Percentiles rank a stretch among this genome's conserved stretches.
These are phyloP conservation scores for Aspergillus campestris DNA, from an alignment of 495 filamentous ascomycete species.

Conservation along the genomic window DNA sequence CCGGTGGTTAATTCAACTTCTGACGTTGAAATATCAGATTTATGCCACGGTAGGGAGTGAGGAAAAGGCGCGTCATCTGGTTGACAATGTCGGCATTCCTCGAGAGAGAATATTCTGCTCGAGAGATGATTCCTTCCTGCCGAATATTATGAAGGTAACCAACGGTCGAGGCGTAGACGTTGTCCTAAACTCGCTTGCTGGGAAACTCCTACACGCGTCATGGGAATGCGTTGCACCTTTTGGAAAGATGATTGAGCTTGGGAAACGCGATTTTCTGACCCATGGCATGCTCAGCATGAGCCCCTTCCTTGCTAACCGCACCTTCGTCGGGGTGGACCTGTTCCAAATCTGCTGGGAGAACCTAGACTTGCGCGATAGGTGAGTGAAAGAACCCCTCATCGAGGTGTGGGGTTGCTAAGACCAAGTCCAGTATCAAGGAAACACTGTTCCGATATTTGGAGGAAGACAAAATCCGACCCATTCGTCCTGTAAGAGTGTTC, in stretches of 20 bases:
- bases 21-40: no score
- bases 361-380: no score
- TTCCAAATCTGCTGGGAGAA: background rate
- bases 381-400: background rate
- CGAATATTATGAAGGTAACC: slow-evolving; percentile 42
- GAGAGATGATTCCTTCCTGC: slow-evolving; percentile 33
- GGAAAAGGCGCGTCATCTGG: slow-evolving; percentile 31
- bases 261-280: slow-evolving; percentile 11
- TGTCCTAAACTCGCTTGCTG: slow-evolving; percentile 41
- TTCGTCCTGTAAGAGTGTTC: slow-evolving; percentile 5
- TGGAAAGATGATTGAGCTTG: slow-evolving; percentile 45
- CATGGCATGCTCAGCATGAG: slow-evolving; percentile 17
- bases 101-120: slow-evolving; percentile 43
- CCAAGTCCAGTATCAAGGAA: background rate
- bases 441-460: no score
- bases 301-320: slow-evolving; percentile 26
- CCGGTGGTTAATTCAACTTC: no score
- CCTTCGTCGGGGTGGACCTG: slow-evolving; percentile 13
- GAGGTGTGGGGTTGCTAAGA: slow-evolving; percentile 2
- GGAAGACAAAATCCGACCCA: slow-evolving; percentile 3
- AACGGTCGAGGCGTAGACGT: slow-evolving; percentile 39
- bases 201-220: slow-evolving; percentile 34
- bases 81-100: slow-evolving; percentile 24
- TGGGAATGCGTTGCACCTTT: slow-evolving; percentile 46
- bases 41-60: slow-evolving; percentile 40